These are phyloP conservation scores for Knoxdaviesia capensis DNA, from an alignment of 2,329 filamentous ascomycete species.

Conservation along the genomic window DNA sequence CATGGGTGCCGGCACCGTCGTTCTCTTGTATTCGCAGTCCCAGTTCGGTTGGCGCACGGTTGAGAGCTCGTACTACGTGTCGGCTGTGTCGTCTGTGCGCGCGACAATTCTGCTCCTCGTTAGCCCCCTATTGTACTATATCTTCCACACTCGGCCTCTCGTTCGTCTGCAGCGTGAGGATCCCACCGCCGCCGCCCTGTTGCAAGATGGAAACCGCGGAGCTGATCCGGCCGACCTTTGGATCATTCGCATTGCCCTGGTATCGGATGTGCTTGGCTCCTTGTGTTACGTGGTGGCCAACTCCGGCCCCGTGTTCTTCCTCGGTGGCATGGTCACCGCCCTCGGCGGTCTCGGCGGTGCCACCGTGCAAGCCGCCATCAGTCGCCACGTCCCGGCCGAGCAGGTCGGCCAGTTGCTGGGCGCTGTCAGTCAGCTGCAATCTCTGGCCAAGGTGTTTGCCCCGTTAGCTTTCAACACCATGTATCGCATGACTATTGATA, in stretches of 20 bases:
- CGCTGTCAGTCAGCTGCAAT: constrained; percentile 69
- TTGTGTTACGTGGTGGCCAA: constrained; percentile 52
- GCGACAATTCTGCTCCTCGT: constrained; percentile 56
- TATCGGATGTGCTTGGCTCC: constrained; percentile 59
- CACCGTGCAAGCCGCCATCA: constrained; percentile 64
- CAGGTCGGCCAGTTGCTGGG: constrained; percentile 75
- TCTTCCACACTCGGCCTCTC: constrained; percentile 39
- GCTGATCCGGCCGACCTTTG: constrained; percentile 61
- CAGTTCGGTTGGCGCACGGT: constrained; percentile 68
- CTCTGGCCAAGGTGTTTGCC: constrained; percentile 56
- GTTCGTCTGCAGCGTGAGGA: constrained; percentile 3
- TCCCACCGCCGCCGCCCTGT: constrained; percentile 12
- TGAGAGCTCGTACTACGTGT: constrained; percentile 65
- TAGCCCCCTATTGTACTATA: constrained; percentile 56
- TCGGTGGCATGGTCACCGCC: constrained; percentile 52
- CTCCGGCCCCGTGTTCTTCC: constrained; percentile 42
- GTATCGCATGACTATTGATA: constrained; percentile 62
- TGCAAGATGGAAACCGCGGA: constrained; percentile 37
- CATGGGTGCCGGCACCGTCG: constrained; percentile 59
- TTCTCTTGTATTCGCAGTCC: constrained; percentile 66
- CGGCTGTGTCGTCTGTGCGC: constrained; percentile 55
- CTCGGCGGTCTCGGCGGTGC: constrained; percentile 73
- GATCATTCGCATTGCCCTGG: constrained; percentile 53
- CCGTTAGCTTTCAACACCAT: constrained; percentile 73
- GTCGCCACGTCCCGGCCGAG: constrained; percentile 75